Evolutionary conservation across 208 protist genomes (phyloP).

Genomic region (Trypanosoma conorhini): DNA sequence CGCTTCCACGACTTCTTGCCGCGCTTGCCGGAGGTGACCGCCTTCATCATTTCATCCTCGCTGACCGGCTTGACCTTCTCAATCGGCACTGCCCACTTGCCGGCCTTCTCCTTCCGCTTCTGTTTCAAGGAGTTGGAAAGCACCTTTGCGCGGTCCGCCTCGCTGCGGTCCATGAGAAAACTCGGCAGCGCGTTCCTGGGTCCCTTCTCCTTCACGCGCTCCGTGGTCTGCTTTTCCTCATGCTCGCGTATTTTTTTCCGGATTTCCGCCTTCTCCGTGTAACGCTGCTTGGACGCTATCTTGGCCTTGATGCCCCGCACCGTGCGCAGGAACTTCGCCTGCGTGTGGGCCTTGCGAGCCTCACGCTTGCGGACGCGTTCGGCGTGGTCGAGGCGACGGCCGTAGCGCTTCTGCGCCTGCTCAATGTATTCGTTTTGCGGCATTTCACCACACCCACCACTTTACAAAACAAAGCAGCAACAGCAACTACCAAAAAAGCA

Average conservation of each 20-base stretch:
- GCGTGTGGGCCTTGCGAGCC: slow-evolving; percentile 96
- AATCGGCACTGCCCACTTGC: slow-evolving; percentile 99
- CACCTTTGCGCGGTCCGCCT: slow-evolving; percentile 97
- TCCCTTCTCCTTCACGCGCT: slow-evolving; percentile 94
- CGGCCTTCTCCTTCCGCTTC: slow-evolving; percentile 99
- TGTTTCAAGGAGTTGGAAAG: slow-evolving; percentile 99
- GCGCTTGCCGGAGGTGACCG: slow-evolving; percentile 95
- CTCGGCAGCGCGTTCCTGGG: slow-evolving; percentile 98
- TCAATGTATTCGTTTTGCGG: slow-evolving; percentile 99
- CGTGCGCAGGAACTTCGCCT: slow-evolving; percentile 94
- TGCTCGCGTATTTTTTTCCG: slow-evolving; percentile 99
- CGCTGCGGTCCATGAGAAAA: slow-evolving; percentile 99
- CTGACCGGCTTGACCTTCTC: slow-evolving; percentile 98
- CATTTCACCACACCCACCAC: slow-evolving; percentile 54
- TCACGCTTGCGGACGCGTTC: slow-evolving; percentile 99
- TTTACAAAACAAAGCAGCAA: slow-evolving; percentile 20
- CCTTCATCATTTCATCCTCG: slow-evolving; percentile 99
- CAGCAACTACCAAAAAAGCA: slow-evolving; percentile 24
- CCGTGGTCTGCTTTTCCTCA: slow-evolving; percentile 94
- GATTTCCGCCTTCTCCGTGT: slow-evolving; percentile 99
- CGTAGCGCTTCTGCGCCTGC: slow-evolving; percentile 97
- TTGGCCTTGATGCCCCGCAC: slow-evolving; percentile 99
- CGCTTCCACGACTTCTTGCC: slow-evolving; percentile 99
- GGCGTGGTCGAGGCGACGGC: slow-evolving; percentile 97
- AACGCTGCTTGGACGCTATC: slow-evolving; percentile 97